phyloP scores from a whole-genome alignment of 2,329 filamentous ascomycete species.

The Diplodia corticola region DNA sequence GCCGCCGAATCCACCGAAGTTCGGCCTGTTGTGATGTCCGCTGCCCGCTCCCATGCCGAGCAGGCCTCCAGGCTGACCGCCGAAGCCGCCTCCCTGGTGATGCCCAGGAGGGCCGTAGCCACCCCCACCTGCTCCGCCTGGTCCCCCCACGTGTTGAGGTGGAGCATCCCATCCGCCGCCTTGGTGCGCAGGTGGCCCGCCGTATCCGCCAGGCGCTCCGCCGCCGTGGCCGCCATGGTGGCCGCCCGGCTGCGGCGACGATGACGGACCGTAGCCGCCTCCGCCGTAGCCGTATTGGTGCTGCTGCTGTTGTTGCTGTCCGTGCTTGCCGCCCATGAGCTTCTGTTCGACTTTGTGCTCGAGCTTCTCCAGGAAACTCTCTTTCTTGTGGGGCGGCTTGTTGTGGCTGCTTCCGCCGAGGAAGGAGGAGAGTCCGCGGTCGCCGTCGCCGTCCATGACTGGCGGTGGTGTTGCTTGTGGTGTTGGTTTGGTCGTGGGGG shows the following conservation, averaged over 20 bases:
- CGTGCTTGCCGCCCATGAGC: conserved; percentile 10
- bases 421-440: conserved; percentile 9
- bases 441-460: conserved; percentile 8
- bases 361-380: conserved; percentile 15
- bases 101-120: conserved; percentile 5
- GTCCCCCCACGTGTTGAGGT: not conserved
- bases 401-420: conserved; percentile 1
- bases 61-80: not conserved
- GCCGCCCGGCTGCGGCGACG: conserved; percentile 10
- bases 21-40: not conserved
- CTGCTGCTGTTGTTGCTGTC: not conserved
- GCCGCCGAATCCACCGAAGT: not conserved
- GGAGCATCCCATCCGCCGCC: not conserved
- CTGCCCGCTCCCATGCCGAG: not conserved
- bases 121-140: not conserved
- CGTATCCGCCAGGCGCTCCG: not conserved
- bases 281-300: not conserved
- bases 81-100: conserved; percentile 6
- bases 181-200: not conserved
- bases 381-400: conserved; percentile 12
- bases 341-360: conserved; percentile 20
- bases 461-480: not conserved
- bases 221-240: not conserved
- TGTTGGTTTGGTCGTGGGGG: not conserved
- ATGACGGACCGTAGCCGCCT: not conserved